Evolutionary conservation across 2,329 filamentous ascomycete species (phyloP).

Genomic region (Nectriaceae sp.): DNA sequence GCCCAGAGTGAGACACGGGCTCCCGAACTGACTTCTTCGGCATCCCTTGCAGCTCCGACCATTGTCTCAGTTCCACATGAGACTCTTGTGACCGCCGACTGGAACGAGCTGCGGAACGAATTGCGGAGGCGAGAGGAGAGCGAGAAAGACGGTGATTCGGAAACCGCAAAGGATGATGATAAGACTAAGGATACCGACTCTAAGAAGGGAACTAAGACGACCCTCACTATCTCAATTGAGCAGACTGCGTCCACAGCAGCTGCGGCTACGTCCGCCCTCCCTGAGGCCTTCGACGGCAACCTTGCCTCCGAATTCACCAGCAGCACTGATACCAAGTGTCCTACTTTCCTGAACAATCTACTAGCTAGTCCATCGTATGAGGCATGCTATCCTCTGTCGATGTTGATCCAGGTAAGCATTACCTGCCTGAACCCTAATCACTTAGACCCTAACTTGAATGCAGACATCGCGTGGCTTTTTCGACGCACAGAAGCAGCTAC

Average conservation of each 20-base stretch:
- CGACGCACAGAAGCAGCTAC: slow-evolving; percentile 68
- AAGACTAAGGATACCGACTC: slow-evolving; percentile 16
- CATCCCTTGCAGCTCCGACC: slow-evolving; percentile 6
- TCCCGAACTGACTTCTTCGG: slow-evolving; percentile 1
- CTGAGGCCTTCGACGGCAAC: slow-evolving; percentile 63
- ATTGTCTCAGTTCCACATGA: not conserved
- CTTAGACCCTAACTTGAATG: slow-evolving; percentile 7
- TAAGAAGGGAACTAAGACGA: not conserved
- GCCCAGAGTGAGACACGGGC: slow-evolving; percentile 19
- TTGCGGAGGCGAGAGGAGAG: slow-evolving; percentile 16
- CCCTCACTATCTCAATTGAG: slow-evolving; percentile 22
- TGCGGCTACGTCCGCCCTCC: slow-evolving; percentile 51
- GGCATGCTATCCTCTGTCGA: slow-evolving; percentile 78
- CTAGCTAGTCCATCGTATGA: slow-evolving; percentile 67
- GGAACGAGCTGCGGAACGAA: not conserved
- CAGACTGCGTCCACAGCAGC: slow-evolving; percentile 21
- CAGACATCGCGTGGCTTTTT: slow-evolving; percentile 87
- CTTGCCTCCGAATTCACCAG: slow-evolving; percentile 63
- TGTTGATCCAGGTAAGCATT: slow-evolving; percentile 71
- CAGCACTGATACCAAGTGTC: slow-evolving; percentile 54
- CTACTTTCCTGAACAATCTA: slow-evolving; percentile 68
- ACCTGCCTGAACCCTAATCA: not conserved
- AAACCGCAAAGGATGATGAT: slow-evolving; percentile 3
- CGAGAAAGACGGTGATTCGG: slow-evolving; percentile 14
- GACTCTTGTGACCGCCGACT: not conserved